These are phyloP conservation scores for Jatropha multifida DNA, from an alignment of 441 rosid genomes.

Conservation along the genomic window DNA sequence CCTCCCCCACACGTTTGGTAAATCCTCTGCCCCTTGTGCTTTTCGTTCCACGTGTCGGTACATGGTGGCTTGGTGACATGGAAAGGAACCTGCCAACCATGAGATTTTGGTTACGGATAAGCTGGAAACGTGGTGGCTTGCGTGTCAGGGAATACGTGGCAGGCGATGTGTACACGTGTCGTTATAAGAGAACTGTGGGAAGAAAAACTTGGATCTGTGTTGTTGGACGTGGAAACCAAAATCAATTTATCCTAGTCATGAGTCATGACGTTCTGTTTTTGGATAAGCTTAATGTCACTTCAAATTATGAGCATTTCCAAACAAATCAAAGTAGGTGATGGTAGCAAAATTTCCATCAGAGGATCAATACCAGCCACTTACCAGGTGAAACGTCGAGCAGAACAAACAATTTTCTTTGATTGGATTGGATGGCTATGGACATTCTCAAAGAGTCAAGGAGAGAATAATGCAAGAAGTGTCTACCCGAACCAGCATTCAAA, in stretches of 20 bases:
- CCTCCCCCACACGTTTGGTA: no score
- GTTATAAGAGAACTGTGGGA: not conserved
- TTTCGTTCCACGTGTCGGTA: slow-evolving; percentile 17
- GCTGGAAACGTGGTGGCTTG: slow-evolving; percentile 25
- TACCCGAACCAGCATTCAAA: no score
- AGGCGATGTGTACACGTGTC: slow-evolving; percentile 24
- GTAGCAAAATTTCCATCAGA: no score
- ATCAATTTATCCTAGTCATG: slow-evolving; percentile 3
- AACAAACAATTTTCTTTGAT: no score
- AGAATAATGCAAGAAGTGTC: no score
- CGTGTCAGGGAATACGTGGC: slow-evolving; percentile 36
- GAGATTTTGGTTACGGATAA: slow-evolving; percentile 34
- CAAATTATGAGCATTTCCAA: not conserved
- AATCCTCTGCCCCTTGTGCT: no score
- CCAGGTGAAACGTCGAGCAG: no score
- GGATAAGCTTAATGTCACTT: slow-evolving; percentile 44
- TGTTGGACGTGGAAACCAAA: slow-evolving; percentile 35
- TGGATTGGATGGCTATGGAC: no score
- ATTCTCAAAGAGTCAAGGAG: no score
- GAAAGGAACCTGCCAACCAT: slow-evolving; percentile 22
- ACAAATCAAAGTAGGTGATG: not conserved
- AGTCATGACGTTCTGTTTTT: not conserved
- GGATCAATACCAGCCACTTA: no score
- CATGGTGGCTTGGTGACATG: slow-evolving; percentile 25
- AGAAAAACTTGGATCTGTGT: not conserved